phyloP scores from a whole-genome alignment of 352 stramenopile species.

The Globisporangium camurandrum region DNA sequence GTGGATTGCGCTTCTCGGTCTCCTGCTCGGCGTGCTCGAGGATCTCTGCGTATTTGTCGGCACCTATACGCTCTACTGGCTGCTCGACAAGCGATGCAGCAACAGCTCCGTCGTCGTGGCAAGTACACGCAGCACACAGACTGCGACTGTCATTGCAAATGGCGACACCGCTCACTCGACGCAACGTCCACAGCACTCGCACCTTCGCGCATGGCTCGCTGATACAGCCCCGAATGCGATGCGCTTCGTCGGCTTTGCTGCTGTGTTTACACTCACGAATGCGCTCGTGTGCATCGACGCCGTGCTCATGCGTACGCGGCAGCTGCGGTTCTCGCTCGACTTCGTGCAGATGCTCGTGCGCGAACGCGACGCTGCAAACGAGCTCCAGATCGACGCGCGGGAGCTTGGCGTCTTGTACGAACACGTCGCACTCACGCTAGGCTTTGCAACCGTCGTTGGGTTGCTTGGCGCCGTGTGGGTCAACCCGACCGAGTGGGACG shows the following conservation, averaged over 20 bases:
- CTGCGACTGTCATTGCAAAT: background rate
- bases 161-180: background rate
- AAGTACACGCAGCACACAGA: background rate
- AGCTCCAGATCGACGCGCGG: slow-evolving; percentile 35
- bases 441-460: slow-evolving; percentile 27
- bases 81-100: slow-evolving; percentile 13
- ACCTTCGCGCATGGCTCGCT: slow-evolving; percentile 1
- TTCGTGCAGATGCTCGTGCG: slow-evolving; percentile 42
- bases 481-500: slow-evolving; percentile 49
- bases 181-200: background rate
- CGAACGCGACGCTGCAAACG: slow-evolving; percentile 23
- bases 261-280: slow-evolving; percentile 23
- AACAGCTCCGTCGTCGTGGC: too few species aligned
- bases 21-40: slow-evolving; percentile 35
- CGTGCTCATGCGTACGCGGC: slow-evolving; percentile 41
- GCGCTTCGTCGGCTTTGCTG: slow-evolving; percentile 24
- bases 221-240: background rate
- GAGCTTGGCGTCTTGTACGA: slow-evolving; percentile 35
- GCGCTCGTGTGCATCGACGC: slow-evolving; percentile 23
- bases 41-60: slow-evolving; percentile 34
- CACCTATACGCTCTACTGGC: slow-evolving; percentile 24
- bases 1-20: slow-evolving; percentile 20
- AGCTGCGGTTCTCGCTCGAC: slow-evolving; percentile 43
- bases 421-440: slow-evolving; percentile 21
- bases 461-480: slow-evolving; percentile 35